Base-by-base conservation (phyloP, 2,329 filamentous ascomycete species). In the Aspergillus novoparasiticus region DNA sequence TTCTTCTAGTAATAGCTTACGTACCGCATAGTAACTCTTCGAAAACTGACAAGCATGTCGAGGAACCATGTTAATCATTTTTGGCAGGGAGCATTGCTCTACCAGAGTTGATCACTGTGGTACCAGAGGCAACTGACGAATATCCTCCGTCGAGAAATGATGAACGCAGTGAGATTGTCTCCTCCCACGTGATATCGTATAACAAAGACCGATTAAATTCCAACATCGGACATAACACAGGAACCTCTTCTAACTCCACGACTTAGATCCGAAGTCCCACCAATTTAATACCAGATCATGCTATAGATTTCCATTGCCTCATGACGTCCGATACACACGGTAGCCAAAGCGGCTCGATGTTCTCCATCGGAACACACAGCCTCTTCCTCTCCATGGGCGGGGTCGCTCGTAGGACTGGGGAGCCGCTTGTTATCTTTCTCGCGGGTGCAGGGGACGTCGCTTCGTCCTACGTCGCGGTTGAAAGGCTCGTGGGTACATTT, bases 381-480 rank as follows among this genome's bases (percentile, higher is more conserved):
- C 73, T 79, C 28, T 76, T 65, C 58, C 62, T 71, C 23, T 74
- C 72, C 4, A 57, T 75, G 19, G 71, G 68, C 45, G 74, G 73
- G 32, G 32, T 55, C n/a, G 59, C 59, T 28, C 73, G 69, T 32
- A 50, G 54, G 10, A 39, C 64, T 14, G 56, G 57, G 6, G 71
- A 75, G 30, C 76, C 76, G 2, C 62, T 78, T 12, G 66, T 78
- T 19, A 65, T 80, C 36, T 66, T 79, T 57, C 66, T 79, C 51
- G 59, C 74, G 3, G 78, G 78, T 28, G 72, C 75, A 1, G 76
- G 78, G n/a, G 78, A 76, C 45, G 72, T 75, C 8, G 67, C 72
- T 12, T 69, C 74, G 2, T 75, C 72, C 5, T 79, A 78, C 64
- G 66, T 70, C 58, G 73, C 73, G 21, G 68, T 79, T 16, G 67